Percentiles rank a stretch among this genome's conserved stretches.
phyloP scores from a whole-genome alignment of 306 rosid genomes.

The Rubus idaeus region DNA sequence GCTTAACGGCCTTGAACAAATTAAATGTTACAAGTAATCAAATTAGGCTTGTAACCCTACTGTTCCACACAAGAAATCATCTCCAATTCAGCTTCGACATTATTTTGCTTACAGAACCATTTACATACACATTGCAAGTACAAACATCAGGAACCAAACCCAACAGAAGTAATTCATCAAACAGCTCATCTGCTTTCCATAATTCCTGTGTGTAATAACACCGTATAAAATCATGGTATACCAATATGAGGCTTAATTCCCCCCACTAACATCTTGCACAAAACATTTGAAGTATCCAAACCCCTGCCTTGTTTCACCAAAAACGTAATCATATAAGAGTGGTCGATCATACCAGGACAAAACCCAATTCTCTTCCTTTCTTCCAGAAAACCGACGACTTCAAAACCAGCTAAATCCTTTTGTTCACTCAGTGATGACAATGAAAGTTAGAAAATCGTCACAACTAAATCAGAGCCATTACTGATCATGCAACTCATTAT shows the following conservation, averaged over 20 bases:
- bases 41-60: constrained; percentile 60
- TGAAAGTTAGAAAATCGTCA: constrained; percentile 47
- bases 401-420: constrained; percentile 22
- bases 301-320: constrained; percentile 53
- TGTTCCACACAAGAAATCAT: constrained; percentile 54
- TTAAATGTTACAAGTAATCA: constrained; percentile 54
- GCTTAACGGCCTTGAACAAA: constrained; percentile 45
- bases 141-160: constrained; percentile 67
- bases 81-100: constrained; percentile 42
- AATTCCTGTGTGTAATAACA: constrained; percentile 43
- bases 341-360: constrained; percentile 56
- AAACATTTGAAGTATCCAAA: constrained; percentile 47
- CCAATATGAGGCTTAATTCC: constrained; percentile 68
- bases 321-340: constrained; percentile 48
- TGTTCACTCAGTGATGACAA: constrained; percentile 46
- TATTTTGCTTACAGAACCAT: constrained; percentile 61
- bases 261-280: constrained; percentile 49
- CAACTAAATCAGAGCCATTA: constrained; percentile 34
- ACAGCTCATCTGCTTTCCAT: constrained; percentile 50
- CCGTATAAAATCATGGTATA: constrained; percentile 65
- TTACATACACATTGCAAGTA: constrained; percentile 62
- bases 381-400: constrained; percentile 49
- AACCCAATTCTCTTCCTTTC: constrained; percentile 38
- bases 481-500: constrained; percentile 47
- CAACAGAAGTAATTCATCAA: constrained; percentile 66